Evolutionary conservation across 352 stramenopile species (phyloP).

Genomic region (Globisporangium radiosum): DNA sequence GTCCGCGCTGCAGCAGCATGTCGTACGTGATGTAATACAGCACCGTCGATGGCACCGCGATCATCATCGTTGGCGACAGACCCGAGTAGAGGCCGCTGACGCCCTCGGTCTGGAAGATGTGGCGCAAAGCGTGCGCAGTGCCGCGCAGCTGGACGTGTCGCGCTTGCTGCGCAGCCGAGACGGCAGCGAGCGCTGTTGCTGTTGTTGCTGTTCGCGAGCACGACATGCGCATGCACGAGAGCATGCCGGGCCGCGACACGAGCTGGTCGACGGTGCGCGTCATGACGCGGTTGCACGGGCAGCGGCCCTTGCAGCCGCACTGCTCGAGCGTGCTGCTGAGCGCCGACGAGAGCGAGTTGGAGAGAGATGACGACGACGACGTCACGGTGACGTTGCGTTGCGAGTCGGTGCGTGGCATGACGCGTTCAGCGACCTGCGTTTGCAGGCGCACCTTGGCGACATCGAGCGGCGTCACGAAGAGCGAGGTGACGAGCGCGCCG

Average conservation of each 20-base stretch:
- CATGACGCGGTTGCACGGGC: slow-evolving; percentile 44
- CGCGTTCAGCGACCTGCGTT: slow-evolving; percentile 42
- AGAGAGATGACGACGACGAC: slow-evolving; percentile 1
- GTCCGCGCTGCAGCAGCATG: slow-evolving; percentile 51
- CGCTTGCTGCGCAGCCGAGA: slow-evolving; percentile 5
- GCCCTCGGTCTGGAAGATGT: slow-evolving; percentile 82
- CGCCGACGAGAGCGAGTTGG: background rate
- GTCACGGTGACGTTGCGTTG: background rate
- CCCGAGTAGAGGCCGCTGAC: slow-evolving; percentile 80
- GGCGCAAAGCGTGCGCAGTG: slow-evolving; percentile 56
- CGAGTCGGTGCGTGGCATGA: background rate
- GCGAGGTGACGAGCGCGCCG: slow-evolving; percentile 65
- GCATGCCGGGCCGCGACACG: slow-evolving; percentile 11
- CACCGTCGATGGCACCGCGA: slow-evolving; percentile 91
- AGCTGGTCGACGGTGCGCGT: slow-evolving; percentile 45
- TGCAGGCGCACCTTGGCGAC: slow-evolving; percentile 81
- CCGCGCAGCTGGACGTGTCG: slow-evolving; percentile 31
- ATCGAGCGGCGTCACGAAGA: slow-evolving; percentile 83
- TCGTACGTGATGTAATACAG: slow-evolving; percentile 96
- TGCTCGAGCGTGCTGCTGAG: slow-evolving; percentile 23
- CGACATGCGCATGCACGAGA: slow-evolving; percentile 42
- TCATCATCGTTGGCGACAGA: slow-evolving; percentile 88
- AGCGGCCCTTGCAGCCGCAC: slow-evolving; percentile 42
- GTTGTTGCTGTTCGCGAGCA: slow-evolving; percentile 12
- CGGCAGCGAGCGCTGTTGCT: background rate